These are phyloP conservation scores for Anthoceros angustus DNA, from an alignment of 225 moss, liverwort and hornwort species.

Conservation along the genomic window DNA sequence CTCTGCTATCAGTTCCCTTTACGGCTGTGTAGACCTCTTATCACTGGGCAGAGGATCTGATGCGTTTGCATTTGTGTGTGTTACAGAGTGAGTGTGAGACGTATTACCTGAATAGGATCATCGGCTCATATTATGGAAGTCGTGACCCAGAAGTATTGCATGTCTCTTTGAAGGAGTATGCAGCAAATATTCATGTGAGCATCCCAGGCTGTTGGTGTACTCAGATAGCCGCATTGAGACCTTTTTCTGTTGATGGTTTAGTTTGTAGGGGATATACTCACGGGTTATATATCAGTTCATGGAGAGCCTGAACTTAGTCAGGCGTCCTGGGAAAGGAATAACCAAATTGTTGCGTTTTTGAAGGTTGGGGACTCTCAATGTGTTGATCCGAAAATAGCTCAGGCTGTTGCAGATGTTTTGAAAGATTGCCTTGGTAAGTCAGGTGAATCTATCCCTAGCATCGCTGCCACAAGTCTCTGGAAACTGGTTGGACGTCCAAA, in stretches of 20 bases:
- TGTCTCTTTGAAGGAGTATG: conserved; percentile 79
- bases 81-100: conserved; percentile 75
- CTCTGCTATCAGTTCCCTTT: no score
- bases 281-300: no score
- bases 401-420: conserved; percentile 77
- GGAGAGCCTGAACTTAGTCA: no score
- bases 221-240: no score
- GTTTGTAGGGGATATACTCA: no score
- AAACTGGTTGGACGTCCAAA: conserved; percentile 4
- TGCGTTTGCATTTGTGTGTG: conserved; percentile 5
- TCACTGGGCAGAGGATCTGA: conserved; percentile 5
- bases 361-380: conserved; percentile 98
- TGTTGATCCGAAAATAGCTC: conserved; percentile 67
- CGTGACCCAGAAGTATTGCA: conserved; percentile 75
- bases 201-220: neutral
- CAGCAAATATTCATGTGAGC: conserved; percentile 81
- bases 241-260: no score
- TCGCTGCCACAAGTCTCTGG: neutral
- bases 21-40: no score
- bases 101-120: conserved; percentile 82
- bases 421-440: conserved; percentile 70
- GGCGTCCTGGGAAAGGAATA: neutral
- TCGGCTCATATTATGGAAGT: conserved; percentile 78
- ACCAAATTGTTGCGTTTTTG: neutral
- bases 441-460: neutral